Base-by-base conservation (phyloP, 805 yeast species). In the Monosporozyma yasuniensis region DNA sequence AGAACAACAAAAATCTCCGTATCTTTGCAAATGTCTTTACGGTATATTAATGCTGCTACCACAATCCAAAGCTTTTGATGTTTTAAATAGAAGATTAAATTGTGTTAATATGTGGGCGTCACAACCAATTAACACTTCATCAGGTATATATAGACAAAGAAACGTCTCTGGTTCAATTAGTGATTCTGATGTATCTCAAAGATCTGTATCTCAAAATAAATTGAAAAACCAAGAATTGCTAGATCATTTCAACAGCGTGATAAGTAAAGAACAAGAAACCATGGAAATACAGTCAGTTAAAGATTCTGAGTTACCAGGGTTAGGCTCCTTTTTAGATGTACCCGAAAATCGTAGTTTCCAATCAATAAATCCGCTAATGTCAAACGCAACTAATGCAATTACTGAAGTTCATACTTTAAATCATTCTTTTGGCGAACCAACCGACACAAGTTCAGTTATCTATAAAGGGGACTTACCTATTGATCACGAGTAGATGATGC, bases 31-130 rank as follows among this genome's bases (percentile, higher is more conserved):
- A 62, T 86, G 96, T 48, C 74, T 93, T 28, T 93, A 88, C 64
- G 99, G 98, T 1, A 76, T 93, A 28, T 71, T 93, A 52, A 93
- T 93, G 99, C 74, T 93, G 4, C 68, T 93, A 46, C 99, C 99
- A 0, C 99, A 93, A 64, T 87, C 96, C 0, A 77, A 87, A 11
- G 96, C 98, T 0, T 93, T 87, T 63, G 80, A 77, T n/a, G 80
- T 86, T 0, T 72, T 93, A 55, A 84, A 84, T 55, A 86, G 83
- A 59, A 74, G 99, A 52, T 72, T 93, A 47, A 78, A 61, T 48
- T 69, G 73, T 54, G 70, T 70, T 23, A 71, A 57, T 38, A 57
- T 59, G 37, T 58, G 63, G 57, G 59, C 57, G 4, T 54, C 63
- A 23, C 66, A 57, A 46, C 54, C 59, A 3, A 46, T 42, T 16